phyloP scores from a whole-genome alignment of 1,139 yeast genomes.

The Pichia sp. region DNA sequence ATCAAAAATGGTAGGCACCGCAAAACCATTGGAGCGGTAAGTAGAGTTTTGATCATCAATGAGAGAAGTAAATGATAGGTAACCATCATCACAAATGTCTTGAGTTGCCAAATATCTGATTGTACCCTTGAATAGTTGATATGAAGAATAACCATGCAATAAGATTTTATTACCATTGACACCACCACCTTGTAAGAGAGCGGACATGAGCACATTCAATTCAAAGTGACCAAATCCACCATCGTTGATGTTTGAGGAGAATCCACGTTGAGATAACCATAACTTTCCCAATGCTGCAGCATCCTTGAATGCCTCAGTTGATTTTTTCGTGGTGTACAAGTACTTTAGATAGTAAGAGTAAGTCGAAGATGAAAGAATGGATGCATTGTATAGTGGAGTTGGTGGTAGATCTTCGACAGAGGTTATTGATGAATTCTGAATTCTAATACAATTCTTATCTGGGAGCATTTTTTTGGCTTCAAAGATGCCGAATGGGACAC shows the following conservation, averaged over 20 bases:
- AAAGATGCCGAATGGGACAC: constrained; percentile 64
- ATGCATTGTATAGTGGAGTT: constrained; percentile 80
- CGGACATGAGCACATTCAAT: constrained; percentile 74
- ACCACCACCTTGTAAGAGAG: constrained; percentile 82
- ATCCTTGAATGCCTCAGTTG: constrained; percentile 79
- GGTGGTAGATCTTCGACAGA: constrained; percentile 49
- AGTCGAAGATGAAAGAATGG: constrained; percentile 63
- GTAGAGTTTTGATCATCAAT: constrained; percentile 44
- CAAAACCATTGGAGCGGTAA: constrained; percentile 51
- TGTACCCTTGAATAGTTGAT: constrained; percentile 86
- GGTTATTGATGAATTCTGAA: constrained; percentile 29
- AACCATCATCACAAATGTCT: constrained; percentile 57
- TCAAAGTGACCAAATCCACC: constrained; percentile 92
- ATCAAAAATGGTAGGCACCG: constrained; percentile 71
- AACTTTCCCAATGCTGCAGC: constrained; percentile 83
- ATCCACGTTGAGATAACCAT: constrained; percentile 87
- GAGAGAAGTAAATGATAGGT: constrained; percentile 58
- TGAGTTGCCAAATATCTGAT: constrained; percentile 73
- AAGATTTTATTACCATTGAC: constrained; percentile 65
- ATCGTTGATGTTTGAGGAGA: constrained; percentile 49
- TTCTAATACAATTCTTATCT: constrained; percentile 71
- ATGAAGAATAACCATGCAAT: constrained; percentile 82
- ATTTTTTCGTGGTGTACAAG: constrained; percentile 66
- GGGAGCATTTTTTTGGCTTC: constrained; percentile 73
- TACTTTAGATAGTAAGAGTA: constrained; percentile 66